Evolutionary conservation across 495 filamentous ascomycete species (phyloP).

Genomic region (Neurospora intermedia): DNA sequence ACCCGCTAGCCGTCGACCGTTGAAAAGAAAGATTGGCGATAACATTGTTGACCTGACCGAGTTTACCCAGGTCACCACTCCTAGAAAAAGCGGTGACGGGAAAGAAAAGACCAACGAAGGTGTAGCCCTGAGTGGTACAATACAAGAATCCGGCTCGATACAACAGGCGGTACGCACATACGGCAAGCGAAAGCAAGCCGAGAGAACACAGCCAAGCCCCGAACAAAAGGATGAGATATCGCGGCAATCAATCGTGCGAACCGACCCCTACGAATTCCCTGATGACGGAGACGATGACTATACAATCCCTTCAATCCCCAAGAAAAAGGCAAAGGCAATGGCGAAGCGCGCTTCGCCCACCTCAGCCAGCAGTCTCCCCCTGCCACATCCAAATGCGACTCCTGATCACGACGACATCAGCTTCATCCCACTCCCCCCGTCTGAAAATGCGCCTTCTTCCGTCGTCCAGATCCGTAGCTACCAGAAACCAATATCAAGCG

Average conservation of each 20-base stretch:
- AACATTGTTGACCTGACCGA: conserved; percentile 8
- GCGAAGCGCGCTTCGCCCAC: background rate
- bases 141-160: background rate
- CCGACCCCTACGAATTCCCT: background rate
- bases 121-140: background rate
- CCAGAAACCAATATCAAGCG: background rate
- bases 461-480: background rate
- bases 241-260: background rate
- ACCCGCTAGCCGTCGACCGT: conserved; percentile 1
- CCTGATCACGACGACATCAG: background rate
- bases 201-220: background rate
- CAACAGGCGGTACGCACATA: conserved; percentile 4
- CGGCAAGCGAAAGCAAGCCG: conserved; percentile 11
- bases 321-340: background rate
- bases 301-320: conserved; percentile 1
- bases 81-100: conserved; percentile 1
- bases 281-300: conserved; percentile 1
- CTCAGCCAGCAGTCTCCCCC: background rate
- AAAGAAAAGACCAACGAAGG: background rate
- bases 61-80: conserved; percentile 14
- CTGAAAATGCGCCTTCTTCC: background rate
- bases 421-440: background rate
- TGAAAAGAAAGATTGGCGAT: background rate
- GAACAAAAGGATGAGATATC: background rate
- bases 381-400: background rate